Base-by-base conservation (phyloP, 176 grass and related monocot genomes). In the Oryza brachyantha region DNA sequence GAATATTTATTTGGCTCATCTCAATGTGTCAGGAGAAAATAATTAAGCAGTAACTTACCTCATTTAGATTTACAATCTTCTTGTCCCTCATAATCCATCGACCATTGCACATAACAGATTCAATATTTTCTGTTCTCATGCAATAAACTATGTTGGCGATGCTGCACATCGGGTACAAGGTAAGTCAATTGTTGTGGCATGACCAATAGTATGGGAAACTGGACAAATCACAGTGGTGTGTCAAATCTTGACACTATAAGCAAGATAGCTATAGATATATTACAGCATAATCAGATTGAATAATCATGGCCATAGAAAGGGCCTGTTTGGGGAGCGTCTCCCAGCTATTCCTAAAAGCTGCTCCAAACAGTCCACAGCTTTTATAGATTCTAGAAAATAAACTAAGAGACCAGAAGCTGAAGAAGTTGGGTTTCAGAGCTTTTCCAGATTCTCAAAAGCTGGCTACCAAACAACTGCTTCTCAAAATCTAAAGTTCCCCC, bases 101-200 rank as follows among this genome's bases (percentile, higher is more conserved):
- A 61, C 86, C 86, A 50, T 88, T 88, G 86, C 80, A 88, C 86
- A 88, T 88, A 41, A 83, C 80, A 88, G 80, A 88, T 73, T 88
- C 86, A 41, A 88, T 84, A 74, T 88, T 88, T 27, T 88, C 74
- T 52, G 80, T 84, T 54, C 86, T 66, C 86, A 88, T 88, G 48
- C 80, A 88, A 54, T 88, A 88, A 57, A 74, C 86, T 39, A 84
- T 84, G 69, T 88, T 88, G 75, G 86, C 86, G 69, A 84, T 74
- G 48, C 80, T 84, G 75, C 28, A 29, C 1, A 72, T 34, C 2
- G 63, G 14, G n/a, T 10, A 39, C 54, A 78, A 61, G 70, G 3
- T 9, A 22, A 29, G 37, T 77, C 21, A 45, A 77, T 28, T 62
- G 26, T 14, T 28, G 7, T 26, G 37, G 26, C 13, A 29, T 13